Evolutionary conservation across 2,329 filamentous ascomycete genomes (phyloP), one percentile per base, ranked within the genome.

Genomic region (Ophiocordyceps camponoti-rufipedis): DNA sequence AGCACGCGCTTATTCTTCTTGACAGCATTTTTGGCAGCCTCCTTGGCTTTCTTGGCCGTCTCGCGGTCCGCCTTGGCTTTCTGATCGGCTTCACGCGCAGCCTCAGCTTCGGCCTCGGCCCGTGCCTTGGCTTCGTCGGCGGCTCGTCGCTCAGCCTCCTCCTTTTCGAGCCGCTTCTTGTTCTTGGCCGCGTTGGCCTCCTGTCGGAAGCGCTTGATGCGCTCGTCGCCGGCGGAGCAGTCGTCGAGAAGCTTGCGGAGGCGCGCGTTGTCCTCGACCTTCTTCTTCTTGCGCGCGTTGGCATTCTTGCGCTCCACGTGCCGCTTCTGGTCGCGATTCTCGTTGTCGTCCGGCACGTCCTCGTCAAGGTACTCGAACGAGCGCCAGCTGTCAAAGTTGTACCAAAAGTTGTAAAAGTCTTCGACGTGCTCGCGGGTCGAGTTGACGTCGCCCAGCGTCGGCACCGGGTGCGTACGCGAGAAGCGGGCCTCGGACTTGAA

Each of bases 1-100:
- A 98, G 80, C 43, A 96, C 83, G 72, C 91, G 86, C 78, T 95
- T 95, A 78, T 98, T 98, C 84, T 98, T 98, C 83, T 98, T 98
- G 57, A 91, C 83, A 13, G 91, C 91, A 59, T 87, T 95, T 80
- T 98, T 98, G 48, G 91, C 91, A 2, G 89, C 89, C 67, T 98
- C 91, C 73, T 96, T 98, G 49, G 84, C 82, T 76, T 98, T 98
- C 78, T 96, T 98, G 58, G 70, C 70, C 51, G 82, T 75, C 54
- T 89, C 87, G 54, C 83, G 84, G 47, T 86, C 80, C 5, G 72
- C 75, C 74, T 96, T 96, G 52, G 87, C 85, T 40, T 80, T 74
- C 54, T 83, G 85, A 63, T 94, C 91, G 14, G 85, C 85, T 52
- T 93, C 87, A 61, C 84, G 85, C 53, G 80, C 77, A 42, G 79